Evolutionary conservation across 1,284 basidiomycete genomes (phyloP).

Genomic region (Athelia sp.): DNA sequence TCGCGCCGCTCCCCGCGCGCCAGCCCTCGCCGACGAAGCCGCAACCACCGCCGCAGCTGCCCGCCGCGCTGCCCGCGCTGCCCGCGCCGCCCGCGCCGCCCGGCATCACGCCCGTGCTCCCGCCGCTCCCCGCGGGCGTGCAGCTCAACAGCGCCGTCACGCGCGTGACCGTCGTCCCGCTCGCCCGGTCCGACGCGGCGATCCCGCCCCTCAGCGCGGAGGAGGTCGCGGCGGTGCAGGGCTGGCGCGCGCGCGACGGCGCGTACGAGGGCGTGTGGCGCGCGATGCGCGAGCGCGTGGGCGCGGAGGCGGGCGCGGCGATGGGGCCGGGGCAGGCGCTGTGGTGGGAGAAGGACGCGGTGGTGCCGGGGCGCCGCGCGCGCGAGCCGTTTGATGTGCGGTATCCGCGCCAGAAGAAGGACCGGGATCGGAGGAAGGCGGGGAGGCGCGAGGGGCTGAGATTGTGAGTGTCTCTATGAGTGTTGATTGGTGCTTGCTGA

Average conservation of each 20-base stretch:
- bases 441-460: constrained; percentile 66
- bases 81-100: constrained; percentile 8
- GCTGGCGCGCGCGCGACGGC: constrained; percentile 43
- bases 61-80: no score
- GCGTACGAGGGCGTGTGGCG: constrained; percentile 41
- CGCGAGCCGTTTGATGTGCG: constrained; percentile 60
- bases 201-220: constrained; percentile 48
- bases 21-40: not conserved
- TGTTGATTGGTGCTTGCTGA: constrained; percentile 11
- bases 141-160: constrained; percentile 61
- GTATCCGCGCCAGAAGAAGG: constrained; percentile 53
- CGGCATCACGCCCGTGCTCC: constrained; percentile 16
- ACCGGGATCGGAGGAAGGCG: constrained; percentile 44
- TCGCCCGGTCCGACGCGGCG: constrained; percentile 41
- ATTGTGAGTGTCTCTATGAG: constrained; percentile 42
- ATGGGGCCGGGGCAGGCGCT: constrained; percentile 23
- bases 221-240: constrained; percentile 34
- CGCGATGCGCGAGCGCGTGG: constrained; percentile 40
- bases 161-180: constrained; percentile 58
- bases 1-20: not conserved
- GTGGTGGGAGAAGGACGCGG: constrained; percentile 48
- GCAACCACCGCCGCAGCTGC: no score
- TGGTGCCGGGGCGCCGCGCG: constrained; percentile 31
- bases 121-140: constrained; percentile 30
- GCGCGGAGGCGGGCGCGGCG: constrained; percentile 31